Evolutionary conservation across 176 grass and related monocot species (phyloP).

Genomic region (Alloteropsis semialata): DNA sequence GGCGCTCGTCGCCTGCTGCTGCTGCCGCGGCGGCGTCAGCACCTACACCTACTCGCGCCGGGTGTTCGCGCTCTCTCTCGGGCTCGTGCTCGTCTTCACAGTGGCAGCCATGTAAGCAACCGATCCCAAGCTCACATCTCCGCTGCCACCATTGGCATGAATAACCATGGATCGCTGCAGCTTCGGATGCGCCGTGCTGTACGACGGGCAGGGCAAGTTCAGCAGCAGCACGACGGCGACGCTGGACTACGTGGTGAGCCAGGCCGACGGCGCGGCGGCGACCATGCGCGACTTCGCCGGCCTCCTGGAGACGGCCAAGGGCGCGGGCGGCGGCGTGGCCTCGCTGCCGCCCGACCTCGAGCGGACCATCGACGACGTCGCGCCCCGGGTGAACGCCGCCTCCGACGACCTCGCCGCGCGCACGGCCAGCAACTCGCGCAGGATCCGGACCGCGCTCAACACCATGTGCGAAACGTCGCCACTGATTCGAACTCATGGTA

Average conservation of each 20-base stretch:
- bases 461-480: constrained; percentile 32
- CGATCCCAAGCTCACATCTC: too few species aligned
- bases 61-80: constrained; percentile 36
- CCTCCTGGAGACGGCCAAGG: constrained; percentile 59
- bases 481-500: background rate
- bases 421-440: constrained; percentile 59
- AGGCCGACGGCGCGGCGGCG: constrained; percentile 49
- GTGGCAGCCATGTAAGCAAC: constrained; percentile 38
- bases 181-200: constrained; percentile 63
- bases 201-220: constrained; percentile 64
- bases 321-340: background rate
- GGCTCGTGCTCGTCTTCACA: constrained; percentile 45
- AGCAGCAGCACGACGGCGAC: constrained; percentile 54
- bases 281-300: constrained; percentile 51
- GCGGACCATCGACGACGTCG: constrained; percentile 47
- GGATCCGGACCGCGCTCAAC: constrained; percentile 47
- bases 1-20: constrained; percentile 40
- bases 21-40: constrained; percentile 34
- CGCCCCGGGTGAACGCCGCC: constrained; percentile 8
- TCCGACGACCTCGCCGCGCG: constrained; percentile 43
- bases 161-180: too few species aligned
- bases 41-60: constrained; percentile 50
- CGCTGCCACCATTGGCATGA: too few species aligned
- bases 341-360: constrained; percentile 24
- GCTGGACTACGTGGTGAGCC: constrained; percentile 54